These are phyloP conservation scores for Trichocomaceae sp. DNA, from an alignment of 2,329 filamentous ascomycete species.

Conservation along the genomic window DNA sequence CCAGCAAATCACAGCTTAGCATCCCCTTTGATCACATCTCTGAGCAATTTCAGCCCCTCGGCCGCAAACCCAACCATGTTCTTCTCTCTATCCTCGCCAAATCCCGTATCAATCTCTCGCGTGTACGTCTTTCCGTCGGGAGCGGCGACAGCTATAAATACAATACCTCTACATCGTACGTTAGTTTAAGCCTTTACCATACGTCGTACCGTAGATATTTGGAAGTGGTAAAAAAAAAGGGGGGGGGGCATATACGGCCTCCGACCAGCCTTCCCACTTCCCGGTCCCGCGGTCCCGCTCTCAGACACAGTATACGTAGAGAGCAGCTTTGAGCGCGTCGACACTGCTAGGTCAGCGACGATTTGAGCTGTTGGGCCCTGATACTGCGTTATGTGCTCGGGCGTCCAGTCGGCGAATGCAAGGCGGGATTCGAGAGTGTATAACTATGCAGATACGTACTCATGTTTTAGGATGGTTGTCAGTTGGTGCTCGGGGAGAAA, in stretches of 20 bases:
- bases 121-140: constrained; percentile 44
- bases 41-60: constrained; percentile 50
- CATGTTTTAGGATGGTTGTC: no score
- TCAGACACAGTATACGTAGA: constrained; percentile 54
- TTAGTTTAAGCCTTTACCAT: no score
- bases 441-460: constrained; percentile 25
- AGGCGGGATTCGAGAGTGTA: constrained; percentile 55
- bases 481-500: neutral
- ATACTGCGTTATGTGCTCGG: constrained; percentile 47
- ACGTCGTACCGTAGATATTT: no score
- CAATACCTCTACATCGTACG: neutral
- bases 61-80: constrained; percentile 60
- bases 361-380: constrained; percentile 54
- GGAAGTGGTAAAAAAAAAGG: neutral
- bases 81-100: constrained; percentile 47
- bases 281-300: constrained; percentile 60
- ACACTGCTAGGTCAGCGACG: constrained; percentile 50
- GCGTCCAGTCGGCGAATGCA: constrained; percentile 56
- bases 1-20: constrained; percentile 12
- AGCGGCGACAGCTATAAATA: constrained; percentile 48
- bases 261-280: constrained; percentile 49
- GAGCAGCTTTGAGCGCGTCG: constrained; percentile 49
- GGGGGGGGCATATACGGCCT: constrained; percentile 39
- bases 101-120: constrained; percentile 51
- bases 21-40: constrained; percentile 47